Base-by-base conservation (phyloP, 495 filamentous ascomycete species). In the Entonaema liquescens region DNA sequence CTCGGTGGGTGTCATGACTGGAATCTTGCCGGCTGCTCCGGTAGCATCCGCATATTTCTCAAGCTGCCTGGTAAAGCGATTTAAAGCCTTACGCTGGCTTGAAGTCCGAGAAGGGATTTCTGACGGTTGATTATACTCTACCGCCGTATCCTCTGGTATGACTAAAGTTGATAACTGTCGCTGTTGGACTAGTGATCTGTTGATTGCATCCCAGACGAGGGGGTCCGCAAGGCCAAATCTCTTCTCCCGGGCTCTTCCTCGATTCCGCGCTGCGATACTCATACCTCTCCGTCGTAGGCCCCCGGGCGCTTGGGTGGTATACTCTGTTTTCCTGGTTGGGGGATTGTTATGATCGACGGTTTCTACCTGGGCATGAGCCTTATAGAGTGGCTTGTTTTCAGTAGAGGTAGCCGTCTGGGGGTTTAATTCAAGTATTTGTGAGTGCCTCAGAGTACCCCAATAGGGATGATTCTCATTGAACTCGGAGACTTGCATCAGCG, bases 1-100 rank as follows among this genome's bases (percentile, higher is more conserved):
- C 7, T 73, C 70, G 4, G 79, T 78, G 0, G 77, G 69, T 13
- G 78, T 78, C 33, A 78, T 73, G 7, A 75, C 59, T 11, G 77
- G 78, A 44, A 44, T 44, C 19, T 65, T 77, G 1, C 75, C 71
- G 31, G 70, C 56, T 9, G 67, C 71, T 8, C 65, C 68, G 23
- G 78, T 66, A 15, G 60, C 67, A 31, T 79, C 70, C 1, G 78
- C 76, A 68, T 83, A 81, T 25, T 80, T 78, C 23, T 80, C 76
- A 31, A 84, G 76, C 29, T 84, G 79, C 56, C 70, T 79, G 38
- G 79, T 75, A 42, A 84, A 85, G 5, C 71, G 75, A n/a, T 74
- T 77, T 2, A 84, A 63, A 2, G 72, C 74, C 49, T 68, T 82
- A 53, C 66, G 73, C 44, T 79, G 76, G 29, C 79, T 80, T 9